Base-by-base conservation (phyloP, 1,284 basidiomycete genomes). In the Cutaneotrichosporon sp. region DNA sequence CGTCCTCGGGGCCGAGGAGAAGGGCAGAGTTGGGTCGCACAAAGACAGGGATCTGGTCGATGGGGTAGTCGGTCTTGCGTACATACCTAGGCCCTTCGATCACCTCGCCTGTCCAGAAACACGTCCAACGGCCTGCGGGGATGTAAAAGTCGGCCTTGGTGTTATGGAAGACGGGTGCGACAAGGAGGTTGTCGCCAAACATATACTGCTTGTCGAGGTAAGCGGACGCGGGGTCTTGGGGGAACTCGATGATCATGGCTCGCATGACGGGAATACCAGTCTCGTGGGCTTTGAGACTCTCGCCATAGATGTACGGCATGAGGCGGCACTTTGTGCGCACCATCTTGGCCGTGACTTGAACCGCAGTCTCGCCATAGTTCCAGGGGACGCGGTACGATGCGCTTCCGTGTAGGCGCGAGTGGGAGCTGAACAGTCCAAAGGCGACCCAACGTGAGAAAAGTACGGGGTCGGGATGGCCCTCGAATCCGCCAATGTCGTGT, bases 361-460 rank as follows among this genome's bases (percentile, higher is more conserved):
- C 87, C 4, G 88, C 87, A 34, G 86, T 86, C 75, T 89, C 88
- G 26, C 88, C 88, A 71, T 88, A 89, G 61, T 86, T 83, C 89
- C 88, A 90, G 0, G 89, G 89, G 0, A 90, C 88, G 5, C 89
- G 85, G 72, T 89, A 90, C 21, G 88, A 89, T 40, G 83, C 82
- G 13, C 87, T 88, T 4, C 88, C 89, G 69, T 90, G 89, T 51
- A 90, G 77, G 47, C 89, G 85, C 18, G 88, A 89, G 69, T 79
- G 77, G 2, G 75, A 73, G n/a, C 74, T 76, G 69, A 77, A 77
- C 50, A 79, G 66, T 0, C 77, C 77, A 74, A 88, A 89, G 2
- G 87, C 87, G n/a, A 89, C 85, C 89, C 88, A 90, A 47, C 89
- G 86, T 70, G 87, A 85, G 74, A 89, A 90, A 42, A 90, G 85